Evolutionary conservation across 768 basidiomycete genomes (phyloP).

Genomic region (Multifurca ochricompacta): DNA sequence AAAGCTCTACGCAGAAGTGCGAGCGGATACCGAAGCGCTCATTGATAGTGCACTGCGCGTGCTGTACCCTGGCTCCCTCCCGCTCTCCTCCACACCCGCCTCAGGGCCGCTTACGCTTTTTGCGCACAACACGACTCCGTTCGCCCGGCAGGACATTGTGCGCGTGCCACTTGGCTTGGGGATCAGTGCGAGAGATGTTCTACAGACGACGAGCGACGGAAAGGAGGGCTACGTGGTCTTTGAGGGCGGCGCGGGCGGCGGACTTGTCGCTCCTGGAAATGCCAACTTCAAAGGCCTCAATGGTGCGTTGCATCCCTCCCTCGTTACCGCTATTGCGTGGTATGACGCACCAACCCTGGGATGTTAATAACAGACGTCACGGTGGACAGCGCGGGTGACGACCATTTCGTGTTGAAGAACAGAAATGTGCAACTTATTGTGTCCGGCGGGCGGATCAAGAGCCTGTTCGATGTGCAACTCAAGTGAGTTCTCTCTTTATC

Average conservation of each 20-base stretch:
- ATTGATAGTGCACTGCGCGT: slow-evolving; percentile 70
- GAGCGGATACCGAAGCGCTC: slow-evolving; percentile 52
- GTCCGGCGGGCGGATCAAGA: slow-evolving; percentile 74
- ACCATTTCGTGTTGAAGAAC: slow-evolving; percentile 69
- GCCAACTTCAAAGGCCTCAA: background rate
- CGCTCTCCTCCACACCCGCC: slow-evolving; percentile 29
- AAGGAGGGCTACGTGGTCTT: slow-evolving; percentile 65
- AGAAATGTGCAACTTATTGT: slow-evolving; percentile 68
- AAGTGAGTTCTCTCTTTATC: slow-evolving; percentile 38
- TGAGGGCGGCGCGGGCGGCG: slow-evolving; percentile 38
- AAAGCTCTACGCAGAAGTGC: slow-evolving; percentile 72
- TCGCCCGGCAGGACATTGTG: slow-evolving; percentile 73
- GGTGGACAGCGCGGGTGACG: slow-evolving; percentile 58
- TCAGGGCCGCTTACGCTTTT: slow-evolving; percentile 38
- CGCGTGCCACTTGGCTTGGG: slow-evolving; percentile 49
- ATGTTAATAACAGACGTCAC: slow-evolving; percentile 15
- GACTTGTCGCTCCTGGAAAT: slow-evolving; percentile 24
- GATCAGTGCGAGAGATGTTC: slow-evolving; percentile 37
- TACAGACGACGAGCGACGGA: slow-evolving; percentile 62
- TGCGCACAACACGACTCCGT: slow-evolving; percentile 77
- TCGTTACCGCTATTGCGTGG: background rate
- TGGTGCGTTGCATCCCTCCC: background rate
- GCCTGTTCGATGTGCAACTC: slow-evolving; percentile 67
- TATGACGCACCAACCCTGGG: background rate
- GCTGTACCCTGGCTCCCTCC: slow-evolving; percentile 48